phyloP scores from a whole-genome alignment of 495 filamentous ascomycete genomes.

The Hyaloscypha hepaticicola region DNA sequence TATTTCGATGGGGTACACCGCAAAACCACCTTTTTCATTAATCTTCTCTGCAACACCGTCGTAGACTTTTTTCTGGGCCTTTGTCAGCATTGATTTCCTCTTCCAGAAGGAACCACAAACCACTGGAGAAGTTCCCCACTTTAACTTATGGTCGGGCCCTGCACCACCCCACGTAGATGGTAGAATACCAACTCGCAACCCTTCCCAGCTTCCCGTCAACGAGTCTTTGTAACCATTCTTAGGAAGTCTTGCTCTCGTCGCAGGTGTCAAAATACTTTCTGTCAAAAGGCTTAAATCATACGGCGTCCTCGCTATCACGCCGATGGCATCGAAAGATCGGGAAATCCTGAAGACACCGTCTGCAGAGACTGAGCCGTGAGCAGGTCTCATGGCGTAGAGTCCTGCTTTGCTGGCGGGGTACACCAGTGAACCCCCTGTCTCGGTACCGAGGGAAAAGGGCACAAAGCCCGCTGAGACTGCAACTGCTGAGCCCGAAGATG shows the following conservation, averaged over 20 bases:
- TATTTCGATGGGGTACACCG: conserved; percentile 11
- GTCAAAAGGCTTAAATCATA: conserved; percentile 7
- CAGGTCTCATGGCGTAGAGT: conserved; percentile 36
- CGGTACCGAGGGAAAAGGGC: conserved; percentile 46
- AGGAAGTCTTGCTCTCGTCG: background rate
- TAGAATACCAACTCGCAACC: conserved; percentile 16
- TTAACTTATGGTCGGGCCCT: background rate
- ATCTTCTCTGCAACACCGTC: conserved; percentile 15
- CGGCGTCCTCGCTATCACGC: conserved; percentile 16
- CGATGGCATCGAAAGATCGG: background rate
- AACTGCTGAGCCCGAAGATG: conserved; percentile 50
- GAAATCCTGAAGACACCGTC: conserved; percentile 4
- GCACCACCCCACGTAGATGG: conserved; percentile 9
- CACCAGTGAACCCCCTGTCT: conserved; percentile 45
- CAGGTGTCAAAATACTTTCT: conserved; percentile 3
- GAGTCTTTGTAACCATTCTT: background rate
- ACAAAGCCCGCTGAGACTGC: conserved; percentile 46
- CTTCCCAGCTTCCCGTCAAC: conserved; percentile 11
- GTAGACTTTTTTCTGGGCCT: conserved; percentile 8
- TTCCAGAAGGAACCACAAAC: conserved; percentile 5
- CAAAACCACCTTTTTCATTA: conserved; percentile 12
- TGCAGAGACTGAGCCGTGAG: background rate
- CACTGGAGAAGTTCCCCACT: conserved; percentile 19
- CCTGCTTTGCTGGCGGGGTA: conserved; percentile 40
- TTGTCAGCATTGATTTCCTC: background rate